Base-by-base conservation (phyloP, 1,139 yeast species). In the Pichia kudriavzevii region DNA sequence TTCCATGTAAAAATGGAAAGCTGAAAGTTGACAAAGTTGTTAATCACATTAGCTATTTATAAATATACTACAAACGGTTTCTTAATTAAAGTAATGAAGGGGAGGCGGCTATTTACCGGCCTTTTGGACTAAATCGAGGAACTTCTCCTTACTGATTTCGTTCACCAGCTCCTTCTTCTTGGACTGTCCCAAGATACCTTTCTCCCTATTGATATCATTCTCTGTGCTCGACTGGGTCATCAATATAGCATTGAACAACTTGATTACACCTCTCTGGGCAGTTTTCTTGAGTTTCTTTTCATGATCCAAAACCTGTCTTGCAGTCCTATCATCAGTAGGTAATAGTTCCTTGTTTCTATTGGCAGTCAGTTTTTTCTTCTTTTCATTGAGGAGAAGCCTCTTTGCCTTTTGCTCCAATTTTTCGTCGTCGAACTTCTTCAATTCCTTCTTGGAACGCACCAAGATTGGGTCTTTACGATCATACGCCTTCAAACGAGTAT, bases 221-320 rank as follows among this genome's bases (percentile, higher is more conserved):
- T 65, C 71, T 36, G 63, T 63, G 28, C 43, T 55, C 12, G 88
- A 75, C 59, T 93, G 98, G 1, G 95, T 81, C 27, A 84, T 72
- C 51, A 87, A 69, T 22, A 91, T 80, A 2, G 96, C 97, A 56
- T 91, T 91, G 60, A 91, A 87, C 42, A 91, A 67, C 51, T 81
- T 76, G 14, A 91, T 94, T 13, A 87, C 97, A 64, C 98, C 99
- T 50, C 80, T 72, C 60, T 91, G 96, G 0, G 97, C 97, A 22
- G 78, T 70, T 55, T 87, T 88, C 56, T 82, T 80, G 51, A 85
- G 63, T 46, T 64, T 66, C 45, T 74, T 72, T 55, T 91, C 99
- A 36, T 69, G 70, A 39, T 80, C 91, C 26, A 88, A 56, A 4
- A 71, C 58, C 29, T 65, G 66, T 50, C 87, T 71, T 2, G 77